Evolutionary conservation across 371 early-diverging fungal species (phyloP).

Genomic region (Apophysomyces elegans): DNA sequence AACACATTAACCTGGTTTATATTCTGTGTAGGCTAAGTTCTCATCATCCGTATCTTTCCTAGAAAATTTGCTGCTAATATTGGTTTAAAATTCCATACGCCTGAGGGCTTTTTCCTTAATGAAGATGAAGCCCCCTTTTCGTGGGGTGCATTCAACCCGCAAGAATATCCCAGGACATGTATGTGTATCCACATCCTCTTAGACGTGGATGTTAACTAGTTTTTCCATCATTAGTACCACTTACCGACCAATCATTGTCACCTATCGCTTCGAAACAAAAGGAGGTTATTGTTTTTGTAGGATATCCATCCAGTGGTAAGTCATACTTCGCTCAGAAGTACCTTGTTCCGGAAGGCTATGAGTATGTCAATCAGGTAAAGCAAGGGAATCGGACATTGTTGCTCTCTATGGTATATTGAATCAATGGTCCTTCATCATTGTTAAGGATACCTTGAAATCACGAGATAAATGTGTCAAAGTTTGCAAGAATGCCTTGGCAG

Average conservation of each 20-base stretch:
- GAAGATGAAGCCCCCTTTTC: slow-evolving; percentile 52
- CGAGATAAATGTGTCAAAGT: slow-evolving; percentile 72
- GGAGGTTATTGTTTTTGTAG: slow-evolving; percentile 81
- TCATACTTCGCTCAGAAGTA: slow-evolving; percentile 70
- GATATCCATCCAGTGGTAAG: slow-evolving; percentile 90
- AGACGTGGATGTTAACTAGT: slow-evolving; percentile 8
- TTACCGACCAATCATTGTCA: slow-evolving; percentile 32
- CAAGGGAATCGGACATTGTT: neutral
- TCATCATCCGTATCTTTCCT: neutral
- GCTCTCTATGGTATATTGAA: no score
- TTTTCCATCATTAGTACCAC: slow-evolving; percentile 14
- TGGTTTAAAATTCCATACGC: slow-evolving; percentile 78
- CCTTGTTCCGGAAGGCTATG: slow-evolving; percentile 67
- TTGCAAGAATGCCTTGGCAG: slow-evolving; percentile 52
- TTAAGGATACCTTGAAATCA: slow-evolving; percentile 73
- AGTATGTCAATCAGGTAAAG: slow-evolving; percentile 78
- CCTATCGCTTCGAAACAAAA: slow-evolving; percentile 37
- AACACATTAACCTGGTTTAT: neutral
- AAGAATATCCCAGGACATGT: slow-evolving; percentile 33
- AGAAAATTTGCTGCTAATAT: slow-evolving; percentile 84
- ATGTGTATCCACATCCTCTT: no score
- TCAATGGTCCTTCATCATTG: no score
- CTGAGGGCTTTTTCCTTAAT: slow-evolving; percentile 79
- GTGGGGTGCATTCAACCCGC: slow-evolving; percentile 65
- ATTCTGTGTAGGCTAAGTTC: no score